Evolutionary conservation across 257 asterid species (phyloP), one percentile per base, ranked within the genome.

Genomic region (Nicotiana tomentosiformis): DNA sequence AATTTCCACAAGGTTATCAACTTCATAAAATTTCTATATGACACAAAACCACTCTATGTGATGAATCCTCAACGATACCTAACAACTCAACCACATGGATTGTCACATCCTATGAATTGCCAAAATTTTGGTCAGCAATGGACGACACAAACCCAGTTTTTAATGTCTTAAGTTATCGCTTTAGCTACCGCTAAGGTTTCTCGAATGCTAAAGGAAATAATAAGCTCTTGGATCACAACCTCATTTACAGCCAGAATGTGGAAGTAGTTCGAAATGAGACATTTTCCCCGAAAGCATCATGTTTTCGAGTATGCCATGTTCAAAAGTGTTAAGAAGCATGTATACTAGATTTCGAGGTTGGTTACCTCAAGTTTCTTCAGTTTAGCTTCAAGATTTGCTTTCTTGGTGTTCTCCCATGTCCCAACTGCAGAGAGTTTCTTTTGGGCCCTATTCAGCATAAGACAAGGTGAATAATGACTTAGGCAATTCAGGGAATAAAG

Each of bases 331-430:
- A 67, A 56, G 46, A 30, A 8, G 60, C 10, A 33, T 17, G 39
- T 20, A 55, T 29, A n/a, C 29, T 17, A 60, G 15, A 20, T 43
- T 12, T 30, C 26, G 33, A 30, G 37, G 81, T 32, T 85, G 37
- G 81, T 32, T 85, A 93, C 98, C 98, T 93, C 97, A 2, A 90
- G 84, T 84, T 86, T 93, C 92, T 84, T 90, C 46, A 93, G 86
- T 53, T 91, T 55, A 85, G 91, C 89, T 84, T 94, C 98, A 61
- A 91, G 80, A 78, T 91, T 77, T 35, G 97, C 98, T 87, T 85
- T 91, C 90, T 91, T 90, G 86, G 86, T 90, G 87, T 93, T 94
- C 72, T 94, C 98, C 98, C 97, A 94, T 32, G 97, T 78, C n/a
- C 83, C 7, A 69, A 94, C 91, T 7, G 91, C 95, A 4, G 93